Evolutionary conservation across 2,329 filamentous ascomycete genomes (phyloP).

Genomic region (Hymenoscyphus fraxineus): DNA sequence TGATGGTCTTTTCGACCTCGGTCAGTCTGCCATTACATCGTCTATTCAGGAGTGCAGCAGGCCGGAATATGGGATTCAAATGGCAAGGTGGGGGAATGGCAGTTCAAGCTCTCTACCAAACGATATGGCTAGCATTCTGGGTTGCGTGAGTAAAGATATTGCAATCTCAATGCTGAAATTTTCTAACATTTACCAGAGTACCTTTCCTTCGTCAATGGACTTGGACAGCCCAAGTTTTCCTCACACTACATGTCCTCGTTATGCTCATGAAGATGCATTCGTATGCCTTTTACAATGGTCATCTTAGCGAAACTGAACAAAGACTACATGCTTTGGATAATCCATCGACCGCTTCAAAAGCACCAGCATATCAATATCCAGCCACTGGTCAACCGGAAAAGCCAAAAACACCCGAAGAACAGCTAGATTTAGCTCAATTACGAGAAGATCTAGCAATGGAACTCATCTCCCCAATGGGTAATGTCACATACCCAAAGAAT

Average conservation of each 20-base stretch:
- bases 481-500: constrained; percentile 85
- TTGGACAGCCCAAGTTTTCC: constrained; percentile 95
- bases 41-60: constrained; percentile 52
- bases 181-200: constrained; percentile 45
- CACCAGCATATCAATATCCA: constrained; percentile 73
- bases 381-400: constrained; percentile 33
- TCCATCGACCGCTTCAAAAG: constrained; percentile 65
- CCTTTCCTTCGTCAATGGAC: constrained; percentile 88
- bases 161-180: not conserved
- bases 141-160: constrained; percentile 49
- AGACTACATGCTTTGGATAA: constrained; percentile 75
- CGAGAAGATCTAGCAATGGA: constrained; percentile 87
- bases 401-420: constrained; percentile 34
- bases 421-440: constrained; percentile 58
- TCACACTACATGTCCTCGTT: constrained; percentile 84
- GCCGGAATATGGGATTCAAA: constrained; percentile 52
- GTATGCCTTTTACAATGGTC: constrained; percentile 96
- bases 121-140: constrained; percentile 77
- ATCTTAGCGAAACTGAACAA: constrained; percentile 81
- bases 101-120: constrained; percentile 79
- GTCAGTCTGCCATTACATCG: constrained; percentile 71
- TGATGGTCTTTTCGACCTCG: constrained; percentile 77
- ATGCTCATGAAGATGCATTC: constrained; percentile 99
- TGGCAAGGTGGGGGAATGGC: constrained; percentile 78
- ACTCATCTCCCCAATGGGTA: constrained; percentile 84